Conservation (phyloP, 2,329 filamentous ascomycete genomes). For the Monilinia fructigena region DNA sequence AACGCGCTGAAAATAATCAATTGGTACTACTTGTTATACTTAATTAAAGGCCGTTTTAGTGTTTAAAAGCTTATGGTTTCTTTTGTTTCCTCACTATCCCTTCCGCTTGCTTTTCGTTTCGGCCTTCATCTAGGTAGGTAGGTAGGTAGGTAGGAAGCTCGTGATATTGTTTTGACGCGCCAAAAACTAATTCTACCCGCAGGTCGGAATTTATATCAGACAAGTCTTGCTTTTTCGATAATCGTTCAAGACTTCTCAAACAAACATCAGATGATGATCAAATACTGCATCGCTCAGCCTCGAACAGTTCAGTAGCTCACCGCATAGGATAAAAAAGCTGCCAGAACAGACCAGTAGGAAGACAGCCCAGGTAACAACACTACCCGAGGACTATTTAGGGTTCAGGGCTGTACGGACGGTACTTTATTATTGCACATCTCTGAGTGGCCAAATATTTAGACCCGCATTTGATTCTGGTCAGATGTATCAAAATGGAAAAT, state of each 20-base stretch:
- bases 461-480: constrained; percentile 21
- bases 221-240: constrained; percentile 1
- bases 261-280: neutral
- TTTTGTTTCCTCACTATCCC: neutral
- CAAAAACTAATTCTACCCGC: constrained; percentile 16
- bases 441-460: constrained; percentile 7
- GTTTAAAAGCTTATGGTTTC: constrained; percentile 13
- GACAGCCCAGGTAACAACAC: constrained; percentile 1
- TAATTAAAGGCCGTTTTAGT: neutral
- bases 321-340: neutral
- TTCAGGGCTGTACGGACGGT: neutral
- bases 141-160: neutral
- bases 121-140: too few relatives aligned
- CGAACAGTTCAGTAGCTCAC: neutral
- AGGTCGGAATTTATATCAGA: constrained; percentile 3
- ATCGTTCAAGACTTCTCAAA: neutral
- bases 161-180: constrained; percentile 11
- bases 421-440: constrained; percentile 2
- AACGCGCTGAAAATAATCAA: neutral
- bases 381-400: neutral
- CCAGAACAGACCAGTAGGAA: neutral
- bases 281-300: constrained; percentile 8
- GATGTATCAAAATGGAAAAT: constrained; percentile 9
- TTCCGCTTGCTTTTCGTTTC: neutral
- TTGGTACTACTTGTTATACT: neutral